These are phyloP conservation scores for Calonectria hawksworthii DNA, from an alignment of 2,329 filamentous ascomycete genomes.

Conservation along the genomic window DNA sequence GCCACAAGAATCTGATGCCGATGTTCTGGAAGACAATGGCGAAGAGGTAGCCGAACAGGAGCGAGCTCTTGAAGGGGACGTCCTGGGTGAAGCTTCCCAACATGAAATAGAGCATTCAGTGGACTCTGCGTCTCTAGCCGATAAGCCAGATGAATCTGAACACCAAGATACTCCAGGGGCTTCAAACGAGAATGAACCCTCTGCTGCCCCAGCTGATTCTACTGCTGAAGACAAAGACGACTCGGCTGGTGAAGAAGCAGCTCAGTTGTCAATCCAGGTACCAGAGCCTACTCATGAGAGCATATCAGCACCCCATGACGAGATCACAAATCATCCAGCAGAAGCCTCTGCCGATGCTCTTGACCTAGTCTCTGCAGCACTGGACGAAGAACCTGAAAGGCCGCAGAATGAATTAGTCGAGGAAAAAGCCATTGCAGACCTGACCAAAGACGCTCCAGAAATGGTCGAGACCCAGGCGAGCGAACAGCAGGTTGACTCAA, in stretches of 20 bases:
- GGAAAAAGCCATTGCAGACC: background rate
- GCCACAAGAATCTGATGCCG: slow-evolving; percentile 25
- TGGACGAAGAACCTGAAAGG: slow-evolving; percentile 6
- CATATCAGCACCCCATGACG: background rate
- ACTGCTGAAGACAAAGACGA: background rate
- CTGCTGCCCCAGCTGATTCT: background rate
- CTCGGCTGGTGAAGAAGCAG: background rate
- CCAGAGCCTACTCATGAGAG: background rate
- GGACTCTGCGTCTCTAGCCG: background rate
- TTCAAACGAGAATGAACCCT: background rate
- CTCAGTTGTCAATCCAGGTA: background rate
- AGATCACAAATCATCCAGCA: background rate
- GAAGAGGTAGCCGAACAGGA: slow-evolving; percentile 6
- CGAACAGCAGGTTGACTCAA: background rate
- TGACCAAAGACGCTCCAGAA: slow-evolving; percentile 16
- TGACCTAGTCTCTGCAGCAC: background rate
- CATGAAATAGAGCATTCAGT: background rate
- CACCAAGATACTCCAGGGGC: background rate
- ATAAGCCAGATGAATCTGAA: background rate
- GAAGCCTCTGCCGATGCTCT: background rate
- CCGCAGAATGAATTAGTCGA: slow-evolving; percentile 4
- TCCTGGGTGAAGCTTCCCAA: slow-evolving; percentile 3
- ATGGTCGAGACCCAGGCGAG: slow-evolving; percentile 6
- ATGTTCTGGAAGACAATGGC: slow-evolving; percentile 21
- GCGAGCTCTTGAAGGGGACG: background rate